phyloP scores from a whole-genome alignment of 805 yeast species.

The Candida parachauliodes region DNA sequence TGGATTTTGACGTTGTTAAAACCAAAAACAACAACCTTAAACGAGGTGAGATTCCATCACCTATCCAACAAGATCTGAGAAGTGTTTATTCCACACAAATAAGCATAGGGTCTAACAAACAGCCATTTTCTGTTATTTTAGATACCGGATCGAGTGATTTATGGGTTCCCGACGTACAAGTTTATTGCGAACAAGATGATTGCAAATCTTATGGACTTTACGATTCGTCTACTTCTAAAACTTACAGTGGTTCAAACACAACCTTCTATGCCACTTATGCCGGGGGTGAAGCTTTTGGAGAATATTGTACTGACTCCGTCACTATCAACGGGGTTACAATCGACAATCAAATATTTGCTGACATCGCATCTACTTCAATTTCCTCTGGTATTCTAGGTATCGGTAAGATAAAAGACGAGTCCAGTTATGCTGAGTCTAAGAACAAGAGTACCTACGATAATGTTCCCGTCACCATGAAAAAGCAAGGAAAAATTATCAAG shows the following conservation, averaged over 20 bases:
- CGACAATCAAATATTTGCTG: conserved; percentile 17
- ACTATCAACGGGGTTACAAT: conserved; percentile 12
- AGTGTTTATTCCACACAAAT: conserved; percentile 4
- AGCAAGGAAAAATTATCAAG: conserved; percentile 30
- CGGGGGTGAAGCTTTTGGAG: conserved; percentile 13
- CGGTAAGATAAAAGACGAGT: conserved; percentile 68
- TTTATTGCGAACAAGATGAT: conserved; percentile 15
- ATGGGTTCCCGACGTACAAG: conserved; percentile 24
- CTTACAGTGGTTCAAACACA: conserved; percentile 6
- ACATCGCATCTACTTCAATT: conserved; percentile 45
- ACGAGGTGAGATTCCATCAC: not conserved
- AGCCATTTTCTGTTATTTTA: conserved; percentile 16
- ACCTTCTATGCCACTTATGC: conserved; percentile 11
- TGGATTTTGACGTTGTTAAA: conserved; percentile 10
- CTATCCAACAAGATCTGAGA: not conserved
- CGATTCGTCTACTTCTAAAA: conserved; percentile 12
- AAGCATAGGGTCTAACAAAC: conserved; percentile 13
- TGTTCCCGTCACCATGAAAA: conserved; percentile 30
- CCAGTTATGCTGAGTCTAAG: conserved; percentile 20
- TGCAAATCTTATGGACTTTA: conserved; percentile 12
- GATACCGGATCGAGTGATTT: conserved; percentile 27
- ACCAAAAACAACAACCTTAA: not conserved
- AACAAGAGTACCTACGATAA: conserved; percentile 20
- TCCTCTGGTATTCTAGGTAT: conserved; percentile 70
- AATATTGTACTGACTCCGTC: conserved; percentile 15